A percentile compares a stretch with the other conserved stretches of the same genome.
Evolutionary conservation across 176 grass and related monocot species (phyloP).

Genomic region (Oryza rufipogon): DNA sequence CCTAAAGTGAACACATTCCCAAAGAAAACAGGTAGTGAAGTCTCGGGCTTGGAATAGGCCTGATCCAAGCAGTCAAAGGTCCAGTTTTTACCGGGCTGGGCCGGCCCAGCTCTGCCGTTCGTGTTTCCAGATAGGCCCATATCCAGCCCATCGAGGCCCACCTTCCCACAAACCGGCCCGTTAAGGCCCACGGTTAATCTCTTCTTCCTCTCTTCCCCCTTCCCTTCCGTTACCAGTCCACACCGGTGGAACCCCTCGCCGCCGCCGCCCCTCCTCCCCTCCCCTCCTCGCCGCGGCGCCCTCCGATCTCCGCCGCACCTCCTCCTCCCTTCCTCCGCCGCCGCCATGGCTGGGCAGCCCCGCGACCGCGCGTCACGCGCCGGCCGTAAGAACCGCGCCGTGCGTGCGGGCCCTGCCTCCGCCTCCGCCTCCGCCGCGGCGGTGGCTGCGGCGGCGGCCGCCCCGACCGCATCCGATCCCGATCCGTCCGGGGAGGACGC

Average conservation of each 20-base stretch:
- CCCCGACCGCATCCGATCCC: conserved; percentile 51
- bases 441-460: background rate
- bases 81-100: too few relatives aligned
- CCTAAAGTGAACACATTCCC: too few relatives aligned
- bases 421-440: background rate
- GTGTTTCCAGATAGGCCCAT: too few relatives aligned
- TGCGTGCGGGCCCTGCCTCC: conserved; percentile 26
- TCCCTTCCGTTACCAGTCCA: conserved; percentile 33
- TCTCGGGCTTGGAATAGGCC: background rate
- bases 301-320: conserved; percentile 41
- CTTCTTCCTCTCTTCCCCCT: conserved; percentile 32
- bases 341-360: conserved; percentile 47
- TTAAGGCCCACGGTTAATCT: background rate
- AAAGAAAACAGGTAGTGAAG: too few relatives aligned
- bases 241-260: conserved; percentile 35
- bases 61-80: background rate
- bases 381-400: conserved; percentile 38
- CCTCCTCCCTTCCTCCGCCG: background rate
- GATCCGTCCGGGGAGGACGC: conserved; percentile 45
- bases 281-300: background rate
- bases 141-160: background rate
- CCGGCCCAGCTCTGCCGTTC: too few relatives aligned
- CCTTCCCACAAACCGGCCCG: background rate
- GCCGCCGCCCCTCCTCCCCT: background rate
- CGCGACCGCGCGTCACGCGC: conserved; percentile 39